Evolutionary conservation across 192 early-diverging fungal species (phyloP).

Genomic region (Martensiomyces pterosporus): DNA sequence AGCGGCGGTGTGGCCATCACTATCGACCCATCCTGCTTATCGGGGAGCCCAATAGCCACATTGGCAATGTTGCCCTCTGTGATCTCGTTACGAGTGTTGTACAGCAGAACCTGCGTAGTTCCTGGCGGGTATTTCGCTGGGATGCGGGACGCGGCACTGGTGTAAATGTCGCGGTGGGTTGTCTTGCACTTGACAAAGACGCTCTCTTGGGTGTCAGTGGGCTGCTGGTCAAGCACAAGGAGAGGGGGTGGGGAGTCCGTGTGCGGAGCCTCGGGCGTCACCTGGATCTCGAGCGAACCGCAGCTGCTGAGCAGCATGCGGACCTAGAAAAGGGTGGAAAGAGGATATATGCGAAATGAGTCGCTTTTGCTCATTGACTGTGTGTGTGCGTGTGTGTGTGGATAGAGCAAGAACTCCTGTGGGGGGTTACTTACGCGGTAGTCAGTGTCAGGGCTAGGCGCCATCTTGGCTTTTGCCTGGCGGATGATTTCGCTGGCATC

Average conservation of each 20-base stretch:
- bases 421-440: too few relatives aligned
- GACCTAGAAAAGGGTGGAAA: conserved; percentile 1
- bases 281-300: conserved; percentile 24
- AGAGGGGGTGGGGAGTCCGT: conserved; percentile 1
- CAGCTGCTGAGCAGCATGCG: conserved; percentile 16
- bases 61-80: conserved; percentile 44
- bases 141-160: conserved; percentile 9
- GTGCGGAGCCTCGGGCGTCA: conserved; percentile 4
- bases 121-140: conserved; percentile 2
- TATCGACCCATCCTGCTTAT: conserved; percentile 1
- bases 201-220: conserved; percentile 9
- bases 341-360: too few relatives aligned
- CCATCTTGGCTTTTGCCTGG: too few relatives aligned
- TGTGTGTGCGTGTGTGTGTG: too few relatives aligned
- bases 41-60: conserved; percentile 24
- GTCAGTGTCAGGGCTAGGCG: too few relatives aligned
- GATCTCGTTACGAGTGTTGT: conserved; percentile 15
- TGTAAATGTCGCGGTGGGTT: conserved; percentile 31
- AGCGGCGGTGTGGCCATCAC: conserved; percentile 26
- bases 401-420: too few relatives aligned
- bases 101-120: conserved; percentile 33
- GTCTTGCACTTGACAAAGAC: conserved; percentile 42
- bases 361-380: too few relatives aligned
- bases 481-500: too few relatives aligned
- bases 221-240: conserved; percentile 27